A percentile compares a stretch with the other conserved stretches of the same genome.
phyloP scores from a whole-genome alignment of 2,329 filamentous ascomycete species.

The Emergomyces africanus region DNA sequence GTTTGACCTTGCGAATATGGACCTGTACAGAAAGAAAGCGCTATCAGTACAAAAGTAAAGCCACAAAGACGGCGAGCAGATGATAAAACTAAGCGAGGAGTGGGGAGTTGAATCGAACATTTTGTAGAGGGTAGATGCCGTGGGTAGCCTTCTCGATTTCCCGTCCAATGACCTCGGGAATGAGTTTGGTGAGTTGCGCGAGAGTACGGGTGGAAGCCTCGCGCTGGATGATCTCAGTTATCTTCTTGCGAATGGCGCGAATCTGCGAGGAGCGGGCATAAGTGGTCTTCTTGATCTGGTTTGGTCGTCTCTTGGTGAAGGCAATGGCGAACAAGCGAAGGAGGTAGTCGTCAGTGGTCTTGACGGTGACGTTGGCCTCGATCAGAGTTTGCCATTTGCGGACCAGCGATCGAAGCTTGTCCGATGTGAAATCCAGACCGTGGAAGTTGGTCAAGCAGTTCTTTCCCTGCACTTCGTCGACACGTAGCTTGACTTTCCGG shows the following conservation, averaged over 20 bases:
- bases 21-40: conserved; percentile 45
- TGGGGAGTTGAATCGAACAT: conserved; percentile 49
- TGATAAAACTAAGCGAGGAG: background rate
- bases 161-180: conserved; percentile 97
- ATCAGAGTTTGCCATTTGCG: conserved; percentile 99
- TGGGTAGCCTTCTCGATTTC: conserved; percentile 99
- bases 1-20: conserved; percentile 99
- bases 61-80: background rate
- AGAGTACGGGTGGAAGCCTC: conserved; percentile 92
- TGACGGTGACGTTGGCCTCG: conserved; percentile 99
- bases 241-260: conserved; percentile 97
- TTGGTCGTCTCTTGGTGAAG: conserved; percentile 97
- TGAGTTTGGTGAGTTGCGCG: conserved; percentile 94
- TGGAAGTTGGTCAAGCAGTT: conserved; percentile 99
- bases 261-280: conserved; percentile 97
- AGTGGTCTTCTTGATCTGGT: conserved; percentile 99
- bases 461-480: conserved; percentile 99
- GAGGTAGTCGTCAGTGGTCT: conserved; percentile 99
- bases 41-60: background rate
- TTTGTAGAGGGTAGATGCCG: conserved; percentile 99
- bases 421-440: conserved; percentile 99
- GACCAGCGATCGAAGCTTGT: conserved; percentile 98
- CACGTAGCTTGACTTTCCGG: conserved; percentile 98
- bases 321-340: conserved; percentile 97
- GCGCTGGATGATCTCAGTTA: conserved; percentile 96